A percentile compares a stretch with the other conserved stretches of the same genome.
Evolutionary conservation across 192 early-diverging fungal genomes (phyloP).

Genomic region (Coemansia sp.): DNA sequence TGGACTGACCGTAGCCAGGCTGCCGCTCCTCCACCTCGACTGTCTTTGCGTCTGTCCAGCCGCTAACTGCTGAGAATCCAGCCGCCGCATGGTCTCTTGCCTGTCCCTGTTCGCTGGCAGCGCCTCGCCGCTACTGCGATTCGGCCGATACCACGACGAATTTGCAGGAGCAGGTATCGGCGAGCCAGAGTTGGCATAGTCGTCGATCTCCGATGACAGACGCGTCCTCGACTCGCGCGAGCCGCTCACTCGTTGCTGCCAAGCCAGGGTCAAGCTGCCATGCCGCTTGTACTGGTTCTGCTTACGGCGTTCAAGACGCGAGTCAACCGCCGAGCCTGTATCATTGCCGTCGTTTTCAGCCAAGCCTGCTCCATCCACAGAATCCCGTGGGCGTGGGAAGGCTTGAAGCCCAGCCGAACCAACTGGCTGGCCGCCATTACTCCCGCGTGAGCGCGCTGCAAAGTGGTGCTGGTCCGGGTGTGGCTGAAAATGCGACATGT

Average conservation of each 20-base stretch:
- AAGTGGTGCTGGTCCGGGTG: not conserved
- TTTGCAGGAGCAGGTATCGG: conserved; percentile 29
- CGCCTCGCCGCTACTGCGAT: not conserved
- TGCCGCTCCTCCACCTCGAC: conserved; percentile 25
- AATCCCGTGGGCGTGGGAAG: conserved; percentile 38
- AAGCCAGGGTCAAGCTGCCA: conserved; percentile 49
- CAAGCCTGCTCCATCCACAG: conserved; percentile 14
- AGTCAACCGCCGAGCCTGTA: conserved; percentile 14
- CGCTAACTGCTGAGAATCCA: not conserved
- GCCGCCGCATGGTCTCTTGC: not conserved
- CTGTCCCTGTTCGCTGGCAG: not conserved
- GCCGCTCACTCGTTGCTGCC: conserved; percentile 26
- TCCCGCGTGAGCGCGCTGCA: too few relatives aligned
- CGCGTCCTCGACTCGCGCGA: conserved; percentile 12
- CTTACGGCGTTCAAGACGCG: conserved; percentile 33
- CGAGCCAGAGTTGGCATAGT: conserved; percentile 1
- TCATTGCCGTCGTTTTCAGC: too few relatives aligned
- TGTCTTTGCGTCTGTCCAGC: not conserved
- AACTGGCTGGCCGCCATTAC: not conserved
- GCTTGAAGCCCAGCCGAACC: conserved; percentile 4
- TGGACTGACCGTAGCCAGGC: not conserved
- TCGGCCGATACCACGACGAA: not conserved
- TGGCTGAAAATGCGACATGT: conserved; percentile 4
- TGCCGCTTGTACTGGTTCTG: conserved; percentile 54
- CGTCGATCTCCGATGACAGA: conserved; percentile 18